Base-by-base conservation (phyloP, 805 yeast genomes). In the Teunomyces cretensis region DNA sequence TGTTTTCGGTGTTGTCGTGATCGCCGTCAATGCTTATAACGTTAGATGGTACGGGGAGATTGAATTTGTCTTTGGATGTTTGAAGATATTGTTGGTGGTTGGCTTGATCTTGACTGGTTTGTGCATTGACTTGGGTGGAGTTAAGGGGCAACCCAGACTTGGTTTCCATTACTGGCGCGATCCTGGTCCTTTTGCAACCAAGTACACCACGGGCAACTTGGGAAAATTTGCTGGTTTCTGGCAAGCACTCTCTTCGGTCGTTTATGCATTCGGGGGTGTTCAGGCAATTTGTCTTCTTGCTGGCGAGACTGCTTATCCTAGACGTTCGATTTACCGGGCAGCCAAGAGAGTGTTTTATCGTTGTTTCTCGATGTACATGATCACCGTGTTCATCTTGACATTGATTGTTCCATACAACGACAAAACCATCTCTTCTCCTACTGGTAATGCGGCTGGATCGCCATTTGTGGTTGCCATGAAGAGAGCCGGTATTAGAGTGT, bases 151-250 rank as follows among this genome's bases (percentile, higher is more conserved):
- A 22, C 55, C 53, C 5, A 43, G 59, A 33, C 31, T 62, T 30
- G 69, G 69, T 1, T 62, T 62, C 54, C 48, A 56, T 28, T 74
- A 73, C 54, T 77, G 80, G 80, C 59, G 60, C 42, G 43, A 65
- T 22, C 38, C 38, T 37, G 76, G 76, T 15, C 68, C 76, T 1
- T 69, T 74, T 54, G 52, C 17, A 58, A 60, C 15, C 17, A 22
- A 9, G 32, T 55, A 14, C 63, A 35, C 22, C 12, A 35, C 28
- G 7, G 38, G 38, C 22, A 35, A 24, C 28, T 17, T 35, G 24
- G 38, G 66, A 16, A 45, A 45, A 37, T 64, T 64, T 40, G 42
- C 51, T 7, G 71, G 59, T 1, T 62, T 61, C 43, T 62, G 67
- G 67, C 57, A 52, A 33, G 54, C 58, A 30, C 55, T 75, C 22